phyloP scores from a whole-genome alignment of 2,329 filamentous ascomycete genomes.

The Domatiomyces catenatus region DNA sequence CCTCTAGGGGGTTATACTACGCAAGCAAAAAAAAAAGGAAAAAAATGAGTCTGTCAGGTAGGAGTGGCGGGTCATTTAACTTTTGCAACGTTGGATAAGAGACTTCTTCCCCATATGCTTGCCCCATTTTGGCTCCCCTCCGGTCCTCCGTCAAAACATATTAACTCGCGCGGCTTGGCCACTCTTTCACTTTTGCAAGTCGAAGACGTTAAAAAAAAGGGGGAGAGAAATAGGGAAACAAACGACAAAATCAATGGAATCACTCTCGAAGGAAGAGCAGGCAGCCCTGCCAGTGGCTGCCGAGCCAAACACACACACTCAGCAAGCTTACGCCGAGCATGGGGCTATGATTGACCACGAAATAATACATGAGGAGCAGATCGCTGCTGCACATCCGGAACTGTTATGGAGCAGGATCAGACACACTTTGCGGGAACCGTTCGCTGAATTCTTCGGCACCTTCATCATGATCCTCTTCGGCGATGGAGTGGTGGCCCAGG shows the following conservation, averaged over 20 bases:
- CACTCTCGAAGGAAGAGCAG: neutral
- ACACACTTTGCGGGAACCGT: constrained; percentile 38
- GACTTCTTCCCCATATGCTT: too few relatives aligned
- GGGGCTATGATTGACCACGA: constrained; percentile 22
- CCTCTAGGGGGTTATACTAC: too few relatives aligned
- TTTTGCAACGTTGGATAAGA: too few relatives aligned
- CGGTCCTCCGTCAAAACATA: too few relatives aligned
- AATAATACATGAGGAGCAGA: constrained; percentile 19
- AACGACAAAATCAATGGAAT: neutral
- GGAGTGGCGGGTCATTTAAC: too few relatives aligned
- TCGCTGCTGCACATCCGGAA: constrained; percentile 16
- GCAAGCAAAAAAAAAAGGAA: too few relatives aligned
- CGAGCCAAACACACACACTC: neutral
- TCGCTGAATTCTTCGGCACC: constrained; percentile 53
- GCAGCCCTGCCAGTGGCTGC: neutral
- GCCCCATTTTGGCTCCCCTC: too few relatives aligned
- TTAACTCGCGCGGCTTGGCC: neutral
- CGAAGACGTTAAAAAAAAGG: neutral
- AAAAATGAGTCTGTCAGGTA: too few relatives aligned
- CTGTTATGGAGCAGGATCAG: constrained; percentile 41
- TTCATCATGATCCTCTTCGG: constrained; percentile 56
- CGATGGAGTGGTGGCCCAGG: constrained; percentile 56
- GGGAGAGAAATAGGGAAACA: neutral
- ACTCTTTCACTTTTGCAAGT: neutral
- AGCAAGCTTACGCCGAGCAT: constrained; percentile 16